These are phyloP conservation scores for Nowakowskiella sp. DNA, from an alignment of 192 early-diverging fungal genomes.

Conservation along the genomic window DNA sequence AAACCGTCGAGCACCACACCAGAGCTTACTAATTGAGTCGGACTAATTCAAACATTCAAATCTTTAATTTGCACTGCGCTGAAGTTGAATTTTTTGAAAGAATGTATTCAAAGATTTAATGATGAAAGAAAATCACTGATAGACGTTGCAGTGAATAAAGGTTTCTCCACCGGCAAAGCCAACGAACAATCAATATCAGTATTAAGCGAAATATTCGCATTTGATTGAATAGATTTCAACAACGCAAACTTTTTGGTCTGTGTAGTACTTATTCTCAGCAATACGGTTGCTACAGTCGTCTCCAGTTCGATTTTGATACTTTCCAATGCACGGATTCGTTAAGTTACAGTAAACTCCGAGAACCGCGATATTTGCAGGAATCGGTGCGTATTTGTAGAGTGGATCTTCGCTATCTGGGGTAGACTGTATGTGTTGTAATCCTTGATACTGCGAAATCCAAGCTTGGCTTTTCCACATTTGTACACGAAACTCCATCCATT, in stretches of 20 bases:
- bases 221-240: neutral
- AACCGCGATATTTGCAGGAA: neutral
- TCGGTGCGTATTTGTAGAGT: too few species aligned
- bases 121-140: neutral
- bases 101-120: neutral
- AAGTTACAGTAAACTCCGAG: neutral
- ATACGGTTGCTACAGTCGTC: too few species aligned
- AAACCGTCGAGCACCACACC: too few species aligned
- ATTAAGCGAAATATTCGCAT: neutral
- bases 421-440: neutral
- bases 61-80: too few species aligned
- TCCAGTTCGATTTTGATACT: too few species aligned
- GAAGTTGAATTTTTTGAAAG: too few species aligned
- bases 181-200: constrained; percentile 1
- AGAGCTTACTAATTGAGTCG: too few species aligned
- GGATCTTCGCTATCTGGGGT: too few species aligned
- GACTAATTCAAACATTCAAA: too few species aligned
- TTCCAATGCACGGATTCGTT: neutral
- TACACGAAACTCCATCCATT: neutral
- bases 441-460: neutral
- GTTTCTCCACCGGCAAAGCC: neutral
- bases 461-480: constrained; percentile 1
- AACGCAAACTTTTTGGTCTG: constrained; percentile 5
- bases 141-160: neutral
- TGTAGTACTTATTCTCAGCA: constrained; percentile 1